Conservation (phyloP, 345 rosid genomes). For the Salix viminalis region DNA sequence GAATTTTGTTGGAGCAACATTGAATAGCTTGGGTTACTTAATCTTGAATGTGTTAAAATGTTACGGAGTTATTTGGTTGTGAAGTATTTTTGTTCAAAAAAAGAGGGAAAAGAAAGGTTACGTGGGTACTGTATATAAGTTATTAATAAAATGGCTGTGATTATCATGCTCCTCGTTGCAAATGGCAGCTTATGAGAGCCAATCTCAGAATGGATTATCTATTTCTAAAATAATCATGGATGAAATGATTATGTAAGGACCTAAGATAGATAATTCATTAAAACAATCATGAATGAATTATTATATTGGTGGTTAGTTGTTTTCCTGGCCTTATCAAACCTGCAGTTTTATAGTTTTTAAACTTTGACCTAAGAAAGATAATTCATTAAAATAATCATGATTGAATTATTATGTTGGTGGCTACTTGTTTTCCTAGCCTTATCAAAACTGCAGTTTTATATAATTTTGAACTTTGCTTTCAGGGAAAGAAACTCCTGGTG, state of each 20-base stretch:
- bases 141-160: neutral
- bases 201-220: too few relatives aligned
- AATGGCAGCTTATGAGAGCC: neutral
- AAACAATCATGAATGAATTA: neutral
- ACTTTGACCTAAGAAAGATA: too few relatives aligned
- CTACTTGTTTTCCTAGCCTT: neutral
- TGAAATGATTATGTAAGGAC: too few relatives aligned
- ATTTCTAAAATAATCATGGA: too few relatives aligned
- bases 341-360: neutral
- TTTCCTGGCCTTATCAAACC: neutral
- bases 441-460: neutral
- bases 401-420: neutral
- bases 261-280: too few relatives aligned
- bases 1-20: neutral
- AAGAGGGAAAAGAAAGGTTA: neutral
- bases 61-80: neutral
- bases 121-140: neutral
- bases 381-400: too few relatives aligned
- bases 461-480: slow-evolving; percentile 14
- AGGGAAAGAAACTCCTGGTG: slow-evolving; percentile 91
- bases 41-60: neutral
- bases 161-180: neutral
- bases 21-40: neutral
- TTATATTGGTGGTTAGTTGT: neutral
- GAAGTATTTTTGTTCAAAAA: neutral